phyloP scores from a whole-genome alignment of 1,284 basidiomycete species.

The Cystobasidiaceae sp. region DNA sequence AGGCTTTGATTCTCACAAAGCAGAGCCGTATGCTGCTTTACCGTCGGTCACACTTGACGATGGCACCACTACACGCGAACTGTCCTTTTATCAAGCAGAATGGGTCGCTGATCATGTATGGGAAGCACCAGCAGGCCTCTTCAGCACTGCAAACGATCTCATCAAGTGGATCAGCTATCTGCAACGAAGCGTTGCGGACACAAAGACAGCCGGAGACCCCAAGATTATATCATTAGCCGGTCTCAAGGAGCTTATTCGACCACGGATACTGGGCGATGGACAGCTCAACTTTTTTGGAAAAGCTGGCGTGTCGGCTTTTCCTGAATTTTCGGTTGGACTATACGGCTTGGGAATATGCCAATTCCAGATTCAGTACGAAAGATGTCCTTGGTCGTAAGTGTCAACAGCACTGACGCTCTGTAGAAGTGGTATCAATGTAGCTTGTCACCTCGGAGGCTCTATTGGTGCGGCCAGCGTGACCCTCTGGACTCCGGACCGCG shows the following conservation, averaged over 20 bases:
- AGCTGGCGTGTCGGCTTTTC: not conserved
- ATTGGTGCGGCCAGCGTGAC: not conserved
- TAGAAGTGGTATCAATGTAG: conserved; percentile 5
- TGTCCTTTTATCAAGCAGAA: not conserved
- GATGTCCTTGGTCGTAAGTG: not conserved
- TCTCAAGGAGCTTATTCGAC: not conserved
- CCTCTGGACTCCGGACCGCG: not conserved
- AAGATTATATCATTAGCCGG: not conserved
- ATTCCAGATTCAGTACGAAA: not conserved
- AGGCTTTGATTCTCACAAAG: not conserved
- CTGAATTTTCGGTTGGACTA: not conserved
- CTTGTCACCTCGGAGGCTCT: not conserved
- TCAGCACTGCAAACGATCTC: conserved; percentile 2
- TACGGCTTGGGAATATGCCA: not conserved
- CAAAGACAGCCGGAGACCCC: not conserved
- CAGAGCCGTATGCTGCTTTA: not conserved
- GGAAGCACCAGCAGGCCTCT: not conserved
- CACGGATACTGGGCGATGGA: not conserved
- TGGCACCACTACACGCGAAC: not conserved
- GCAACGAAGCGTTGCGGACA: not conserved
- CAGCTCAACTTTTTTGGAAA: not conserved
- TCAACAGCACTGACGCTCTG: not conserved
- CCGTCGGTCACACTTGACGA: conserved; percentile 1
- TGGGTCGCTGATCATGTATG: not conserved
- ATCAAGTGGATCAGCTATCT: conserved; percentile 6